These are phyloP conservation scores for Cadophora sp. DNA, from an alignment of 2,329 filamentous ascomycete species.

Conservation along the genomic window DNA sequence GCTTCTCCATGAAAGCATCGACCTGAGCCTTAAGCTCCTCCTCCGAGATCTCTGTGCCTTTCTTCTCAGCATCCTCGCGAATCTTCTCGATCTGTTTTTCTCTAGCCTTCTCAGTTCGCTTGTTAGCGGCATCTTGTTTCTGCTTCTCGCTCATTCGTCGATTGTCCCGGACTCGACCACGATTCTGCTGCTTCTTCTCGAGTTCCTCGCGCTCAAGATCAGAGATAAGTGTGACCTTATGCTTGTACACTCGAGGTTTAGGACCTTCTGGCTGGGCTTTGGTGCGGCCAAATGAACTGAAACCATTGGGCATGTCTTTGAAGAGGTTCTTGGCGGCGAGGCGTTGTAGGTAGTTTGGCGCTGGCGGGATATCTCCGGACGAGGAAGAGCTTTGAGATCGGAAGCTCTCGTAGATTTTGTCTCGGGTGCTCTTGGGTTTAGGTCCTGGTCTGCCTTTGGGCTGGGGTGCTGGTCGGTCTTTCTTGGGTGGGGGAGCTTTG, in stretches of 20 bases:
- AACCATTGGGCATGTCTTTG: not conserved
- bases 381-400: conserved; percentile 4
- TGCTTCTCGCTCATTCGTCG: conserved; percentile 9
- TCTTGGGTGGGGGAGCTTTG: not conserved
- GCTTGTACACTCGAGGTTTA: conserved; percentile 4
- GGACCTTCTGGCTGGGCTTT: not conserved
- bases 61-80: conserved; percentile 21
- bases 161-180: not conserved
- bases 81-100: conserved; percentile 25
- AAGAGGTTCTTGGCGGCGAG: conserved; percentile 1
- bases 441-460: not conserved
- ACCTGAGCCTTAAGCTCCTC: conserved; percentile 26
- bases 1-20: conserved; percentile 30
- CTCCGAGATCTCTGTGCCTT: conserved; percentile 21
- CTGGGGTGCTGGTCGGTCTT: not conserved
- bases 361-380: not conserved
- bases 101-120: conserved; percentile 22
- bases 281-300: not conserved
- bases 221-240: conserved; percentile 15
- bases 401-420: not conserved
- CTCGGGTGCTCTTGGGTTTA: not conserved
- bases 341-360: not conserved
- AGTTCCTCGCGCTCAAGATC: conserved; percentile 12
- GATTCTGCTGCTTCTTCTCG: conserved; percentile 10
- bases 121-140: conserved; percentile 16